Conservation (phyloP, 163 green algal species). For the Coccomyxa subellipsoidea region DNA sequence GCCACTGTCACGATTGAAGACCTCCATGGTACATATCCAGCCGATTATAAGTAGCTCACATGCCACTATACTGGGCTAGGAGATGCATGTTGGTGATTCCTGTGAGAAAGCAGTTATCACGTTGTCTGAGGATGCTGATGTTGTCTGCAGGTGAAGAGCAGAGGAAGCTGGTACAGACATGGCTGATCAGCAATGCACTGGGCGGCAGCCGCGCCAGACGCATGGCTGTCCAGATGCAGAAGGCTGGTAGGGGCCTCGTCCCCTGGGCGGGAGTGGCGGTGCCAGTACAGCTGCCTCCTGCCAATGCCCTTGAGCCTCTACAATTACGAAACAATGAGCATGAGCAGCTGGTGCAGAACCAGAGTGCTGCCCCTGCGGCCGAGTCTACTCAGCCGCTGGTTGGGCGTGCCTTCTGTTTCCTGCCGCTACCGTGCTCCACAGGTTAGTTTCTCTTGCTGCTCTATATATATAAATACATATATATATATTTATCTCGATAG, state of each 20-base stretch:
- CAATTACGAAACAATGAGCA: too few relatives aligned
- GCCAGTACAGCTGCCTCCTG: slow-evolving; percentile 3
- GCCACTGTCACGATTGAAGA: background rate
- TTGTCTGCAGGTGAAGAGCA: slow-evolving; percentile 2
- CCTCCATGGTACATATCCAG: background rate
- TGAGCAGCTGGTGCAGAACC: too few relatives aligned
- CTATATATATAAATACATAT: too few relatives aligned
- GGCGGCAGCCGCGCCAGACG: slow-evolving; percentile 38
- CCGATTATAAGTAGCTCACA: background rate
- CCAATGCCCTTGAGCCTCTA: background rate
- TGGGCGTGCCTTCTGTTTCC: slow-evolving; percentile 76
- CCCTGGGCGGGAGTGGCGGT: slow-evolving; percentile 73
- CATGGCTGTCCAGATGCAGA: slow-evolving; percentile 41
- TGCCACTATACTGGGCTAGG: background rate
- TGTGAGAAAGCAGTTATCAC: background rate
- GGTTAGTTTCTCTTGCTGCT: background rate
- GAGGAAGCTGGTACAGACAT: slow-evolving; percentile 30
- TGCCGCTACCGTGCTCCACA: slow-evolving; percentile 59
- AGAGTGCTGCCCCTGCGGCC: too few relatives aligned
- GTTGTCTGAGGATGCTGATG: background rate
- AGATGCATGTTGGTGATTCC: background rate
- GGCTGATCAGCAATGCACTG: slow-evolving; percentile 62
- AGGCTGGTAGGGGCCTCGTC: slow-evolving; percentile 43
- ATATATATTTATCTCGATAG: too few relatives aligned
- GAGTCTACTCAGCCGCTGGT: background rate